phyloP scores from a whole-genome alignment of 495 filamentous ascomycete genomes.

The Neurospora hispaniola region DNA sequence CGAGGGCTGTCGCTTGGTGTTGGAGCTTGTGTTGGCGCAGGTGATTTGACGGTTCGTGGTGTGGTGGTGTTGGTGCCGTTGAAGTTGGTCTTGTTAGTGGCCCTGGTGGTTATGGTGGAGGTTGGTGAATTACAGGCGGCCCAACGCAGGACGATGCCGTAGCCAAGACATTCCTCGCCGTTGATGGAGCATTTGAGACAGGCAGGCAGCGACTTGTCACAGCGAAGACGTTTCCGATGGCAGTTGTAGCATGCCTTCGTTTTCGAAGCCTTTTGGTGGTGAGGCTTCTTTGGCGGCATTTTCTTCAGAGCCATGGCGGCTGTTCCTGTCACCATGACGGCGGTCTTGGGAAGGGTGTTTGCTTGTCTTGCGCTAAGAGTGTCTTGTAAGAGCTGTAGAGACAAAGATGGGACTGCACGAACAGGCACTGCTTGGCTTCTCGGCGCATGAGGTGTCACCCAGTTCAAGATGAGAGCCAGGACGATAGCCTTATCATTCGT shows the following conservation, averaged over 20 bases:
- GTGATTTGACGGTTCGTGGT: neutral
- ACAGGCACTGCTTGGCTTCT: neutral
- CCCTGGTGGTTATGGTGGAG: neutral
- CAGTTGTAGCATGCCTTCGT: constrained; percentile 24
- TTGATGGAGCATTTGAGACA: constrained; percentile 39
- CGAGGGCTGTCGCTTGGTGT: neutral
- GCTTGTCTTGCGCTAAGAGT: neutral
- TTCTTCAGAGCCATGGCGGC: neutral
- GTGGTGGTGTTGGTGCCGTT: neutral
- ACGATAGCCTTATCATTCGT: neutral
- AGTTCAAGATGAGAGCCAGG: neutral
- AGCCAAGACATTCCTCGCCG: constrained; percentile 38
- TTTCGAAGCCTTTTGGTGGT: neutral
- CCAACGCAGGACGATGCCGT: constrained; percentile 33
- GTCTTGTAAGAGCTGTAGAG: neutral
- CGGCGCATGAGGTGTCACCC: neutral
- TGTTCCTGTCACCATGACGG: neutral
- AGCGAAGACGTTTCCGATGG: constrained; percentile 41
- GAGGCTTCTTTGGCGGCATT: neutral
- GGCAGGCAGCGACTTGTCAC: constrained; percentile 38
- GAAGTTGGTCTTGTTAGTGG: neutral
- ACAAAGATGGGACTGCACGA: neutral
- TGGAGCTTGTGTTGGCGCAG: neutral
- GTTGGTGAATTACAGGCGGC: constrained; percentile 6
- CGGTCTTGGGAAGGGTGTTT: neutral